A percentile compares a stretch with the other conserved stretches of the same genome.
phyloP scores from a whole-genome alignment of 1,139 yeast species.

The Pichia norvegensis region DNA sequence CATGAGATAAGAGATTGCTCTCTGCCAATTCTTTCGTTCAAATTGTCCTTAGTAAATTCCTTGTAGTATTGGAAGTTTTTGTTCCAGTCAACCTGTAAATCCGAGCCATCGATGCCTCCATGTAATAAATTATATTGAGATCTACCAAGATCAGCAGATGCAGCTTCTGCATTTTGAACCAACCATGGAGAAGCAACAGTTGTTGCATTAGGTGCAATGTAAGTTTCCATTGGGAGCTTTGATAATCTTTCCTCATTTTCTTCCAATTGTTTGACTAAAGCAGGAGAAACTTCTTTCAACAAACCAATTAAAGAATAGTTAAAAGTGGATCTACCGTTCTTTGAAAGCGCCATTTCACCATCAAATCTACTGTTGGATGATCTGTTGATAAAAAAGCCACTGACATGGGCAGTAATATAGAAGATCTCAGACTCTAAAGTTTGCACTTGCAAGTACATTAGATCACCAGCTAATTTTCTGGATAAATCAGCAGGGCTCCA shows the following conservation, averaged over 20 bases:
- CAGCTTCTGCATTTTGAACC: slow-evolving; percentile 30
- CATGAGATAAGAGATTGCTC: slow-evolving; percentile 69
- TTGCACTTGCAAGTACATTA: slow-evolving; percentile 64
- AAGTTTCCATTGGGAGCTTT: slow-evolving; percentile 46
- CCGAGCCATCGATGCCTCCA: slow-evolving; percentile 55
- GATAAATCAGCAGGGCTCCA: slow-evolving; percentile 68
- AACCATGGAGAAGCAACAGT: slow-evolving; percentile 74
- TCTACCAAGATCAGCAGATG: slow-evolving; percentile 53
- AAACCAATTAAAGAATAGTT: slow-evolving; percentile 47
- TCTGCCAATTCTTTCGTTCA: slow-evolving; percentile 64
- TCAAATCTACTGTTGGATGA: slow-evolving; percentile 55
- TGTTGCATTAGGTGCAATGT: slow-evolving; percentile 52
- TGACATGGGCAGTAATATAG: slow-evolving; percentile 67
- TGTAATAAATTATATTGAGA: slow-evolving; percentile 48
- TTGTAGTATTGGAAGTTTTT: slow-evolving; percentile 80
- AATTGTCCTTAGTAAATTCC: slow-evolving; percentile 52
- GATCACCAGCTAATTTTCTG: slow-evolving; percentile 62
- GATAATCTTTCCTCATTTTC: slow-evolving; percentile 36
- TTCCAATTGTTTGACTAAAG: slow-evolving; percentile 32
- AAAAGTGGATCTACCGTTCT: slow-evolving; percentile 29
- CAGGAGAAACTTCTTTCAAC: slow-evolving; percentile 48
- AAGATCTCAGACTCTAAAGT: slow-evolving; percentile 76
- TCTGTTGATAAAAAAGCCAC: slow-evolving; percentile 74
- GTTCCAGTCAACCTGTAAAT: slow-evolving; percentile 70
- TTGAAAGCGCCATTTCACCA: slow-evolving; percentile 5